Evolutionary conservation across 768 basidiomycete species (phyloP), one percentile per base, ranked within the genome.

Genomic region (Amanita pallidorosea): DNA sequence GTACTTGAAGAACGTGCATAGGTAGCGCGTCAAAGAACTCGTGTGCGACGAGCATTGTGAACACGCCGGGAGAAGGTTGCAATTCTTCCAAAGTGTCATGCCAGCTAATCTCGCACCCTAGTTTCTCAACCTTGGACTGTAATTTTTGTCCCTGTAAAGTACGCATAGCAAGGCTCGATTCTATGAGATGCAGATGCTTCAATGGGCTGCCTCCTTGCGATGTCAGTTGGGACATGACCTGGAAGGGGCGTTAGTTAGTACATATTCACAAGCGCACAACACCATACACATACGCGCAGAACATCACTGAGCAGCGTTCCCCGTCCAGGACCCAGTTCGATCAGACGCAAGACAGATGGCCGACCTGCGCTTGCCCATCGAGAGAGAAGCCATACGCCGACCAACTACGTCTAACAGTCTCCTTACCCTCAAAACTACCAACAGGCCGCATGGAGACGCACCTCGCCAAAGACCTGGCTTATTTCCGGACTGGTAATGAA

Each of bases 21-120:
- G 96, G 95, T 40, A 99, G 72, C 0, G 94, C 94, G 62, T 98
- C 96, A 55, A 99, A 98, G 67, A 98, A 95, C 61, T 98, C 96
- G 65, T 99, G 94, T 0, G 96, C 96, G 13, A 97, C 69, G 20
- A 96, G 64, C 71, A 96, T 81, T 0, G 92, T 93, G 64, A 83
- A 97, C 45, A 65, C 62, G 8, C 70, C 67, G 15, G 71, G 58
- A 53, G 70, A 68, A 2, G 61, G 66, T 0, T 74, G 65, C 1
- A 99, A 66, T 15, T 90, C 81, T 35, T 85, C 78, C 15, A 96
- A 66, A 0, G 78, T 72, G 49, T 85, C 76, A 56, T 86, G 77
- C 92, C 93, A 97, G 1, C 73, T 59, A 36, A 90, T 51, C 2
- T 66, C 47, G 54, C 73, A 68, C 11, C 67, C 65, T 6, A 58